Base-by-base conservation (phyloP, 2,329 filamentous ascomycete genomes). In the Phyllosticta citribraziliensis region DNA sequence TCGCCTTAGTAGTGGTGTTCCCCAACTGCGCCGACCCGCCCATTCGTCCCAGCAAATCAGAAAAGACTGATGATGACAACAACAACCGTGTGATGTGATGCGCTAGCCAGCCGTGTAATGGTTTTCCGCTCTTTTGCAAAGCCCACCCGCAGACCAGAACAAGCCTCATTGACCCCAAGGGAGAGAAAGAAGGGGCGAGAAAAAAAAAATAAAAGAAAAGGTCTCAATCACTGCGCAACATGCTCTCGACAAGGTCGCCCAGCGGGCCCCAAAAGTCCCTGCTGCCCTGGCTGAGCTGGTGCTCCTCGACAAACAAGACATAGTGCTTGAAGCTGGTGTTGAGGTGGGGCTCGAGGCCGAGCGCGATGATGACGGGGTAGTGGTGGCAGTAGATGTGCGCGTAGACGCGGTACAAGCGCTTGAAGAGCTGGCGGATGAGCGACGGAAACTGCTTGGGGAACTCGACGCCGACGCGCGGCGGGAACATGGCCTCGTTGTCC, bases 311-410 rank as follows among this genome's bases (percentile, higher is more conserved):
- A 76, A 99, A 99, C 63, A 99, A 83, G 64, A 99, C 94, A 72
- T 97, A 99, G 76, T 99, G 94, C 82, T 99, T 99, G 85, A 99
- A 99, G 77, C 91, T 96, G 14, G 94, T 99, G 78, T 99, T 99
- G 66, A 99, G 84, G 75, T 99, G 94, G 53, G 95, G 92, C 76
- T 99, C 94, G 62, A 99, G 83, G 22, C 94, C 94, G 50, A 99
- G 84, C 73, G 97, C 91, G 63, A 95, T 88, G 67, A 99, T 88
- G 66, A 99, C 92, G 40, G 92, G 92, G 77, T 99, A 99, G 75
- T 99, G 94, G 62, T 92, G 90, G 83, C 96, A 97, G 80, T 99
- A 99, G 64, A 99, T 85, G 75, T 99, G 94, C 55, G 94, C 88
- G 72, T 99, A 99, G 67, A 97, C 93, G 63, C 94, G 89, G 81